Conservation (phyloP, 495 filamentous ascomycete species). For the Daldinia decipiens region DNA sequence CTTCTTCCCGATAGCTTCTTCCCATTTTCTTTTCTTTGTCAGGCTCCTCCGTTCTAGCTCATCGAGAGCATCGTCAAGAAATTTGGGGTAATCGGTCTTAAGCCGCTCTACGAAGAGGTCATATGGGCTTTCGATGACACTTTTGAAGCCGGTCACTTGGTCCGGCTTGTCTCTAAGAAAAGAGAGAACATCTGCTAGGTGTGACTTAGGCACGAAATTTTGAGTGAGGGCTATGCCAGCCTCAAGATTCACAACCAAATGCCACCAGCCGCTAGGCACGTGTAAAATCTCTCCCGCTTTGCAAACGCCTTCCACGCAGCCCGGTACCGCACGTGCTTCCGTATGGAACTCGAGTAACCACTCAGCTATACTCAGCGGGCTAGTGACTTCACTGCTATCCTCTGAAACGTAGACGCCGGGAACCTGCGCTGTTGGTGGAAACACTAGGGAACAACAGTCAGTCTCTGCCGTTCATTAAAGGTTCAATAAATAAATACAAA, state of each 20-base stretch:
- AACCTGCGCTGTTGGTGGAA: slow-evolving; percentile 67
- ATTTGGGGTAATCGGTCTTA: slow-evolving; percentile 67
- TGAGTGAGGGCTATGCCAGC: slow-evolving; percentile 90
- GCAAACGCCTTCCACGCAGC: slow-evolving; percentile 90
- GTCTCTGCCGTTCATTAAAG: neutral
- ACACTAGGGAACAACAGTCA: slow-evolving; percentile 53
- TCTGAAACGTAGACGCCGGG: slow-evolving; percentile 92
- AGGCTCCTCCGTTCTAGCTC: slow-evolving; percentile 70
- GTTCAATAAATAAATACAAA: neutral
- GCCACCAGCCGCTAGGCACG: slow-evolving; percentile 95
- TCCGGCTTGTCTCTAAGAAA: slow-evolving; percentile 86
- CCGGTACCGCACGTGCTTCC: slow-evolving; percentile 80
- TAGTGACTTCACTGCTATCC: slow-evolving; percentile 94
- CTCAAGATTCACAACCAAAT: slow-evolving; percentile 90
- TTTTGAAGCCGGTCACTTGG: slow-evolving; percentile 86
- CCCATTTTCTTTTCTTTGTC: slow-evolving; percentile 86
- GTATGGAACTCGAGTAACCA: slow-evolving; percentile 92
- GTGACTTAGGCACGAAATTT: slow-evolving; percentile 88
- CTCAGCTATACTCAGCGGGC: slow-evolving; percentile 93
- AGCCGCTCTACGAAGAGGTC: slow-evolving; percentile 78
- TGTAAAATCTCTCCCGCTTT: slow-evolving; percentile 88
- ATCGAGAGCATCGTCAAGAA: slow-evolving; percentile 70
- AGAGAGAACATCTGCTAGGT: slow-evolving; percentile 76
- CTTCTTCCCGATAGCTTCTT: slow-evolving; percentile 69
- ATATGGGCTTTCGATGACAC: slow-evolving; percentile 77